Evolutionary conservation across 1,284 basidiomycete species (phyloP).

Genomic region (Peniophora sp.): DNA sequence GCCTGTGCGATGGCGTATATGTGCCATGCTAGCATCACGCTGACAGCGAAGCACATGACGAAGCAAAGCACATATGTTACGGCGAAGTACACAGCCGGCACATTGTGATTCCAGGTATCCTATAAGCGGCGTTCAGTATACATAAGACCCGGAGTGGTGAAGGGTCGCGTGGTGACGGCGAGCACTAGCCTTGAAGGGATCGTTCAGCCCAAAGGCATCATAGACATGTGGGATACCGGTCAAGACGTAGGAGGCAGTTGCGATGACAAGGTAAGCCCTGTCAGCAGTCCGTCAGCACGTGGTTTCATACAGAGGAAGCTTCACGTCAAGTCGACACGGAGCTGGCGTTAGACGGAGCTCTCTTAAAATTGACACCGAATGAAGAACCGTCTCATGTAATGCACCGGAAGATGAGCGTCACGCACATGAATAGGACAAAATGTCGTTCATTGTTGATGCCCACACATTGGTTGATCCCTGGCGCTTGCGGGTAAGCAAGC

Average conservation of each 20-base stretch:
- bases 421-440: constrained; percentile 90
- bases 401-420: constrained; percentile 7
- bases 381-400: background rate
- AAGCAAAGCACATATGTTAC: constrained; percentile 71
- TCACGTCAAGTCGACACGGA: no score
- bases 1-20: constrained; percentile 68
- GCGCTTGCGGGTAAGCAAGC: constrained; percentile 6
- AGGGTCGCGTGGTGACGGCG: constrained; percentile 2
- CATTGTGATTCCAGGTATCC: constrained; percentile 52
- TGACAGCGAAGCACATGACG: constrained; percentile 74
- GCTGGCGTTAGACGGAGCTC: no score
- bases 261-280: constrained; percentile 69
- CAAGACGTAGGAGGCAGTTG: constrained; percentile 46
- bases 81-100: constrained; percentile 68
- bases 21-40: constrained; percentile 78
- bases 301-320: no score
- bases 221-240: constrained; percentile 55
- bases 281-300: background rate
- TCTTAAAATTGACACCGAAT: no score
- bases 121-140: constrained; percentile 7
- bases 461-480: constrained; percentile 97
- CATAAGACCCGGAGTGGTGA: constrained; percentile 4
- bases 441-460: constrained; percentile 94
- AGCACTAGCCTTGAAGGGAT: constrained; percentile 10
- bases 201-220: constrained; percentile 43